Evolutionary conservation across 306 rosid genomes (phyloP).

Genomic region (Cucurbita moschata): DNA sequence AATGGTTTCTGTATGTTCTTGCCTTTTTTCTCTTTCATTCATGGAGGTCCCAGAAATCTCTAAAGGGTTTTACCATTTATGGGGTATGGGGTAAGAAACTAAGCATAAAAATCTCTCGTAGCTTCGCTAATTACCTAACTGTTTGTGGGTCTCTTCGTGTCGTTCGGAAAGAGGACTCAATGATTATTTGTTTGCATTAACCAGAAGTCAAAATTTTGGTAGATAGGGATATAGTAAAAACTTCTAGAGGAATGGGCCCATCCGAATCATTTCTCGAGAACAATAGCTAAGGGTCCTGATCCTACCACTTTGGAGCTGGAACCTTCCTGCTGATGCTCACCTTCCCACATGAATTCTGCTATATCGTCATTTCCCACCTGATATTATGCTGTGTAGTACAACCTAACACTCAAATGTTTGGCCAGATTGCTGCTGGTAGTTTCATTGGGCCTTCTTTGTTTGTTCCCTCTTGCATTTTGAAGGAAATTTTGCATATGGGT

Average conservation of each 20-base stretch:
- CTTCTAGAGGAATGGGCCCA: too few species aligned
- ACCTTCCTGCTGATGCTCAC: neutral
- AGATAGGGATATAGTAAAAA: too few species aligned
- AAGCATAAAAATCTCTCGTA: too few species aligned
- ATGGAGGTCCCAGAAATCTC: slow-evolving; percentile 1
- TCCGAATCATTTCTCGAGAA: too few species aligned
- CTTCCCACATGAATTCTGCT: neutral
- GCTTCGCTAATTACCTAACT: too few species aligned
- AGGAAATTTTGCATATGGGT: neutral
- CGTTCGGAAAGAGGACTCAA: too few species aligned
- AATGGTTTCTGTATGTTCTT: slow-evolving; percentile 7
- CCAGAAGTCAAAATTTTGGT: too few species aligned
- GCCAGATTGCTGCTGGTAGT: neutral
- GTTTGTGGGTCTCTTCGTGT: too few species aligned
- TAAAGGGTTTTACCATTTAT: neutral
- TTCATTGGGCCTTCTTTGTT: neutral
- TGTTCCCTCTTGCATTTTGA: neutral
- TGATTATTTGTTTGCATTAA: too few species aligned
- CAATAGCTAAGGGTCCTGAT: too few species aligned
- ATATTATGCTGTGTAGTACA: neutral
- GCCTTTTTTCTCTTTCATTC: slow-evolving; percentile 3
- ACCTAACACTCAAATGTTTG: neutral
- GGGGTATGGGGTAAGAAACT: too few species aligned
- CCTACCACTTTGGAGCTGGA: too few species aligned
- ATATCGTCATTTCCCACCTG: neutral